A percentile compares a stretch with the other conserved stretches of the same genome.
These are phyloP conservation scores for Ganoderma meredithae DNA, from an alignment of 1,284 basidiomycete genomes.

Conservation along the genomic window DNA sequence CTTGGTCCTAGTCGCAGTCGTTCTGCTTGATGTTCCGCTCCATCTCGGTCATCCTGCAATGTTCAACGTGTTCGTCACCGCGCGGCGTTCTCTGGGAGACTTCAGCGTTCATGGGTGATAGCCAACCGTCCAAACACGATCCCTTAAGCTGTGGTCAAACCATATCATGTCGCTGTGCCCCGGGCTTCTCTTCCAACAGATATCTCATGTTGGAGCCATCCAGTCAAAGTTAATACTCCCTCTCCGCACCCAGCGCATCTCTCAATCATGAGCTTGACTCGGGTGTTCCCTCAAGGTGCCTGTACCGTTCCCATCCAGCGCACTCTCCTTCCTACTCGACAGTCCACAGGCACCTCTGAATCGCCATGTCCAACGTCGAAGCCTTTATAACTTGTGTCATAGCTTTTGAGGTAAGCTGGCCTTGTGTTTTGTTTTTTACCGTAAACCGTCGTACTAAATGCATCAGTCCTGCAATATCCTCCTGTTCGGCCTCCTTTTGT, in stretches of 20 bases:
- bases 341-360: background rate
- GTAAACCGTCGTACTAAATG: background rate
- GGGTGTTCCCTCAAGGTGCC: background rate
- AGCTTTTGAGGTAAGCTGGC: constrained; percentile 32
- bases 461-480: constrained; percentile 33
- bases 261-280: background rate
- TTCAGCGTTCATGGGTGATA: background rate
- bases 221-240: background rate
- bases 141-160: constrained; percentile 21
- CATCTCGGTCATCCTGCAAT: background rate
- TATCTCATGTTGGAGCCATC: constrained; percentile 23
- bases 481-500: constrained; percentile 32
- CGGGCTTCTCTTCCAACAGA: constrained; percentile 26
- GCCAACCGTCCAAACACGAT: constrained; percentile 5
- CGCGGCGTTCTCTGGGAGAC: background rate
- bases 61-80: background rate
- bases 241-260: background rate
- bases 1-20: background rate
- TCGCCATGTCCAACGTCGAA: constrained; percentile 9
- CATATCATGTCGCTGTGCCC: constrained; percentile 25
- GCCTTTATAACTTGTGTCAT: constrained; percentile 32
- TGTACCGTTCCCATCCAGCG: background rate
- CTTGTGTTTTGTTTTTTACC: background rate
- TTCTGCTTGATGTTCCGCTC: background rate
- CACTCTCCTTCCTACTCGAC: constrained; percentile 2